Base-by-base conservation (phyloP, 352 stramenopile genomes). In the Phytopythium helicoides region DNA sequence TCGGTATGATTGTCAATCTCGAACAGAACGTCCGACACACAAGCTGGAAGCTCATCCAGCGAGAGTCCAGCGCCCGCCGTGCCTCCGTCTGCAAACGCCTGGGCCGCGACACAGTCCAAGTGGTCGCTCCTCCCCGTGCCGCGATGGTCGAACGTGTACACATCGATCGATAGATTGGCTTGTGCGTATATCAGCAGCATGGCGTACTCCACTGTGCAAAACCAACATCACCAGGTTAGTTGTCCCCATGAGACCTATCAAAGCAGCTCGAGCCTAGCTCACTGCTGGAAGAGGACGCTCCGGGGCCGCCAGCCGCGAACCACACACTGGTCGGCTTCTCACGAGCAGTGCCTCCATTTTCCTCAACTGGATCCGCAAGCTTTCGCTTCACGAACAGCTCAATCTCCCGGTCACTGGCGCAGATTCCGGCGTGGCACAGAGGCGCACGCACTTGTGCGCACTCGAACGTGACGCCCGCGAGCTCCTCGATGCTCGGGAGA, bases 311-410 rank as follows among this genome's bases (percentile, higher is more conserved):
- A 31, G 76, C 56, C 9, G 82, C 52, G 12, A 87, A 58, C 71
- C 76, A 84, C 15, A 82, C 46, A n/a, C 52, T 76, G 52, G 73
- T 79, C n/a, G n/a, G n/a, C n/a, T n/a, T n/a, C n/a, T n/a, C n/a
- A n/a, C n/a, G n/a, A n/a, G n/a, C n/a, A 35, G 26, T 52, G 44
- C 14, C 3, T 3, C 44, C 16, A 28, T 59, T 25, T 19, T 52
- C 25, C 50, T 47, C 6, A 10, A 25, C 22, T 33, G 19, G 3
- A 31, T 25, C 21, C 15, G 64, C 73, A 1, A 71, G 28, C 49
- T 60, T 67, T 25, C 71, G 70, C 54, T 81, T 81, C 39, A 82
- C 49, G 39, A 83, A 75, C 22, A 86, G 49, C 6, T 74, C 51
- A 47, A 81, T 68, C 19, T 48, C 71, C 19, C 54, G 52, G 11